These are phyloP conservation scores for Backusella morwellensis DNA, from an alignment of 192 early-diverging fungal genomes.

Conservation along the genomic window DNA sequence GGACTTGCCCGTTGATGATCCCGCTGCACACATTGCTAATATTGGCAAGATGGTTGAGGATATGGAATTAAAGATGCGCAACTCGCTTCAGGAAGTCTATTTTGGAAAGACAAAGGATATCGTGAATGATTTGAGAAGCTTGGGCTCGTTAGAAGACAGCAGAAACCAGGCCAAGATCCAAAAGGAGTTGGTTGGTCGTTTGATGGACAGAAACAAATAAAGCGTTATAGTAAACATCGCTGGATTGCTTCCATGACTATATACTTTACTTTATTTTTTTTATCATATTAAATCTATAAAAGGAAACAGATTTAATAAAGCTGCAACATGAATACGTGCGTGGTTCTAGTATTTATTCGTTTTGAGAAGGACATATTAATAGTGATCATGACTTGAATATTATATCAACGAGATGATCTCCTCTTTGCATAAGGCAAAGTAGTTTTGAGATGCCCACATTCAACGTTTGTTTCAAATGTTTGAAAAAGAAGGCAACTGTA, in stretches of 20 bases:
- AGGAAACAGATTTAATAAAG: no score
- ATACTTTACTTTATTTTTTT: no score
- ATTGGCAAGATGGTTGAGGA: conserved; percentile 97
- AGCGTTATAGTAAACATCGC: not conserved
- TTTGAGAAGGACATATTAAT: no score
- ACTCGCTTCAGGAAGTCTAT: conserved; percentile 90
- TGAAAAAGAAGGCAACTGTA: no score
- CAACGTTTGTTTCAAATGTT: no score
- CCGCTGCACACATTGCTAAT: conserved; percentile 82
- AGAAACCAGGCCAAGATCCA: conserved; percentile 78
- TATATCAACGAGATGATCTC: no score
- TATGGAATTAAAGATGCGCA: conserved; percentile 98
- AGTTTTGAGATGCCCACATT: no score
- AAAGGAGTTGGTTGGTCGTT: conserved; percentile 72
- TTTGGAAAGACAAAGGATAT: conserved; percentile 98
- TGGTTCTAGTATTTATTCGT: no score
- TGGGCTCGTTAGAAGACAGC: conserved; percentile 71
- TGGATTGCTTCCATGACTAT: not conserved
- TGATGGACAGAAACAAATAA: conserved; percentile 46
- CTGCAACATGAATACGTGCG: no score
- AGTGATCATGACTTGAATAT: no score
- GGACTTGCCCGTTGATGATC: conserved; percentile 76
- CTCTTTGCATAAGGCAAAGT: no score
- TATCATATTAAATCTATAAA: no score
- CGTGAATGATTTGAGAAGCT: conserved; percentile 87